Base-by-base conservation (phyloP, 768 basidiomycete genomes). In the Russula griseocarnosa region DNA sequence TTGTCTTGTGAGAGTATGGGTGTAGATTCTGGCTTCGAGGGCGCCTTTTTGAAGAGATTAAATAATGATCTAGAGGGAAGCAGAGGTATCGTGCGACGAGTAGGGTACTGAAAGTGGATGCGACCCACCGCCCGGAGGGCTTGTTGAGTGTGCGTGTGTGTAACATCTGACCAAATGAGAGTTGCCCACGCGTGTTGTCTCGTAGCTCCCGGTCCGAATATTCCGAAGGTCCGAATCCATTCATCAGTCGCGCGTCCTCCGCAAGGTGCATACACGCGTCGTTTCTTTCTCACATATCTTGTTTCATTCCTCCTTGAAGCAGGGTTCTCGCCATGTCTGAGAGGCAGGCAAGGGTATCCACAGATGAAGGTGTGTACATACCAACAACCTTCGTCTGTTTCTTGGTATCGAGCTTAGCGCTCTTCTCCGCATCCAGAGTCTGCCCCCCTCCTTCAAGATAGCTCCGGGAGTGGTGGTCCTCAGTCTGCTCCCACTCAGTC, bases 381-480 rank as follows among this genome's bases (percentile, higher is more conserved):
- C 32, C 8, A 32, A 32, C 8, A n/a, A 32, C 56, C 14, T 6
- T 50, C 34, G 22, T 34, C 40, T 13, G 22, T 47, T 22, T 47
- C 30, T 22, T 24, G 30, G 13, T 36, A n/a, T 44, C 34, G 6
- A 52, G 24, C 46, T 34, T 24, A 26, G 16, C 46, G 36, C n/a
- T 53, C 51, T 32, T 24, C 3, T 26, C 36, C 13, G 10, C 49
- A 30, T 36, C 18, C 72, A 90, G 90, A 91, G 74, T 73, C 81
- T 30, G 85, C 86, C 3, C 84, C 88, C 42, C 77, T 92, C 53
- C 74, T 92, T 28, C 78, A 79, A 63, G 79, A 83, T 70, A 80
- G 79, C 20, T 71, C 76, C 20, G 80, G 79, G 47, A 75, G 79
- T 58, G 75, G 73, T 32, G 71, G 69, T 51, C 71, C 70, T 53